Base-by-base conservation (phyloP, 495 filamentous ascomycete genomes). In the Penicillium samsonianum region DNA sequence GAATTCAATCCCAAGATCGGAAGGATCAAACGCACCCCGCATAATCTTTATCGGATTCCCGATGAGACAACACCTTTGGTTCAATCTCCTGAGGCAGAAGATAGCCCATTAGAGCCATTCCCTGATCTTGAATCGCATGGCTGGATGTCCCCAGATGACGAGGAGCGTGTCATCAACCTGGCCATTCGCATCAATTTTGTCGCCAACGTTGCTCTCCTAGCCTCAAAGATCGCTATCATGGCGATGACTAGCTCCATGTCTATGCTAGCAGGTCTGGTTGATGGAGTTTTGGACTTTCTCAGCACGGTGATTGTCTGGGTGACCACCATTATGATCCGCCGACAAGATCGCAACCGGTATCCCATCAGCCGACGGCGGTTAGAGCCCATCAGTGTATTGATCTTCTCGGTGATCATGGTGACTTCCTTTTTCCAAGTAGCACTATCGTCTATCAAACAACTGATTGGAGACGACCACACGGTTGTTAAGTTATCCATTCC, bases 351-450 rank as follows among this genome's bases (percentile, higher is more conserved):
- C 50, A 90, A 91, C 61, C 77, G 80, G n/a, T 96, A 93, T 67
- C 92, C 92, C 0, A 85, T 95, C 26, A 91, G 89, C 23, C 80
- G 92, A 7, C 87, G 84, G 2, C 76, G 87, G 19, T 80, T 97
- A 30, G 90, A 92, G 59, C 89, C 90, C 1, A 61, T 93, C n/a
- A 89, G 88, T 37, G 82, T 93, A 8, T 78, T 93, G 10, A 82
- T 93, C 50, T 93, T 92, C 70, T 87, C 87, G 0, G 81, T 93
- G 16, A 85, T 93, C 42, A 93, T 93, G 86, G 85, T 96, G 40
- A 92, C 88, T 2, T 90, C 90, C 0, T 96, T 97, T 69, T 82
- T 87, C 53, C 92, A 97, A 69, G 90, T 97, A 14, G 87, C 79
- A 11, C 66, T 96, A 3, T 80, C 92, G 60, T 90, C 89, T 49